Percentiles rank a stretch among this genome's conserved stretches.
phyloP scores from a whole-genome alignment of 768 basidiomycete genomes.

The Calocybe indica region DNA sequence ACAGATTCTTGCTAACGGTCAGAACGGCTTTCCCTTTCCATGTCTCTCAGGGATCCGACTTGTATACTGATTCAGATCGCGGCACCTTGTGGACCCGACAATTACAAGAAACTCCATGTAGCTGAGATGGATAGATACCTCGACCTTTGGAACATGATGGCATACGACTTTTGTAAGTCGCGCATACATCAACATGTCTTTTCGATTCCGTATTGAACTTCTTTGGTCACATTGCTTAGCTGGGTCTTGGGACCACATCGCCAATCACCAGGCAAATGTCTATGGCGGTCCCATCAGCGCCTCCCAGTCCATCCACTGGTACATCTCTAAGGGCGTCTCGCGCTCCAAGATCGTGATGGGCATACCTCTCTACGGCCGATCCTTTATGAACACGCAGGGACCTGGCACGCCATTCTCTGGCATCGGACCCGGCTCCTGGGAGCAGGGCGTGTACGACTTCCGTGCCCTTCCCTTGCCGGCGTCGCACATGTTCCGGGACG shows the following conservation, averaged over 20 bases:
- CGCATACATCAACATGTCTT: neutral
- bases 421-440: conserved; percentile 87
- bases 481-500: conserved; percentile 60
- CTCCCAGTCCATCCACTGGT: conserved; percentile 63
- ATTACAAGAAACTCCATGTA: conserved; percentile 76
- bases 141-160: conserved; percentile 98
- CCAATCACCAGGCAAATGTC: conserved; percentile 85
- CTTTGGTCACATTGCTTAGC: conserved; percentile 30
- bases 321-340: conserved; percentile 62
- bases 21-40: conserved; percentile 16
- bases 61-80: conserved; percentile 56
- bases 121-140: conserved; percentile 83
- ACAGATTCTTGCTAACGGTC: conserved; percentile 72
- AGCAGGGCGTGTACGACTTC: conserved; percentile 89
- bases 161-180: conserved; percentile 71
- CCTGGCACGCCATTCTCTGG: conserved; percentile 78
- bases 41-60: neutral
- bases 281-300: conserved; percentile 63
- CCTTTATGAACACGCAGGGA: conserved; percentile 81
- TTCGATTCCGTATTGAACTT: neutral
- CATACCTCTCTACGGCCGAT: conserved; percentile 90
- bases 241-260: conserved; percentile 67
- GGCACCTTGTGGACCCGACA: conserved; percentile 85
- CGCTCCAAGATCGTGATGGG: conserved; percentile 83
- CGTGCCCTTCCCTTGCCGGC: conserved; percentile 79